phyloP scores from a whole-genome alignment of 495 filamentous ascomycete genomes.

The Xylaria nigripes region DNA sequence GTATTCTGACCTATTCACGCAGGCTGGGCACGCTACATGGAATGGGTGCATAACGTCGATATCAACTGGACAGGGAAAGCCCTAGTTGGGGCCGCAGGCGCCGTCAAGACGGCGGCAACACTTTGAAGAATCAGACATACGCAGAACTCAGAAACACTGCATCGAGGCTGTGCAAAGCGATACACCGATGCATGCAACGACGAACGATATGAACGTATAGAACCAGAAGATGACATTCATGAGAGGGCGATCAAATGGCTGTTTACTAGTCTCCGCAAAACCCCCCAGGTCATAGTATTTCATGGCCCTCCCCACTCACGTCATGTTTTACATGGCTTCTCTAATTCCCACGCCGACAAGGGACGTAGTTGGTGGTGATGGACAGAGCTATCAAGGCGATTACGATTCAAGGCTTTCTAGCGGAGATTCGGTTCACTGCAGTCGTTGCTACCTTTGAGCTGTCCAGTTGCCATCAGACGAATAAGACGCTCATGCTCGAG shows the following conservation, averaged over 20 bases:
- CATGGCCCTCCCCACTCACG: background rate
- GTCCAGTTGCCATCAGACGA: background rate
- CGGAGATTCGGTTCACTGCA: too few relatives aligned
- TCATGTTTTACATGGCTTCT: background rate
- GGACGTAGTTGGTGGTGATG: background rate
- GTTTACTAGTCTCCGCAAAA: background rate
- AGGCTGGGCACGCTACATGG: conserved; percentile 53
- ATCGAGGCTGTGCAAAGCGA: background rate
- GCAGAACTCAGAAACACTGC: background rate
- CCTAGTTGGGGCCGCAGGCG: conserved; percentile 59
- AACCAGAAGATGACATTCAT: background rate
- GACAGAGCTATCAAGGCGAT: background rate
- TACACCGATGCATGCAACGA: background rate
- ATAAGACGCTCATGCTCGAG: background rate
- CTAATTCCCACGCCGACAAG: too few relatives aligned
- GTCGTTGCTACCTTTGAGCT: background rate
- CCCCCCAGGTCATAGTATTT: background rate
- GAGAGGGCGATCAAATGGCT: background rate
- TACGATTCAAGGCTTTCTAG: background rate
- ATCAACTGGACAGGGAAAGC: conserved; percentile 43
- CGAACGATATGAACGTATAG: background rate
- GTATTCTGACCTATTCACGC: background rate
- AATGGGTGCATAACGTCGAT: conserved; percentile 49
- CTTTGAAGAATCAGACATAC: conserved; percentile 39
- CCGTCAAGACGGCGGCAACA: conserved; percentile 59